These are phyloP conservation scores for Acanthamoeba culbertsoni DNA, from an alignment of 208 protist species.

Conservation along the genomic window DNA sequence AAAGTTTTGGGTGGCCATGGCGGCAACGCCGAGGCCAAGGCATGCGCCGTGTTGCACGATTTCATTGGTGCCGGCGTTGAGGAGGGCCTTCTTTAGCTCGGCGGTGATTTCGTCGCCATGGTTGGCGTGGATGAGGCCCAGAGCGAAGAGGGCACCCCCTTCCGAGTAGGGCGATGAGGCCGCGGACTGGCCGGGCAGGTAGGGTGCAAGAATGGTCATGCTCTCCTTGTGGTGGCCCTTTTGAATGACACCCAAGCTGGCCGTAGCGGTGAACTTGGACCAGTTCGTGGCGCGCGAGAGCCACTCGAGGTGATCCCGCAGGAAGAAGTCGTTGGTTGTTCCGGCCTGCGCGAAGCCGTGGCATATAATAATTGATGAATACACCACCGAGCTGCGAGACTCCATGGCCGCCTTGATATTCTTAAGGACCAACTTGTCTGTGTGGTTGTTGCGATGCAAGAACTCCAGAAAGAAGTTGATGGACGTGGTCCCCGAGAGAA, in stretches of 20 bases:
- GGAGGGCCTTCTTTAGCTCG: conserved; percentile 84
- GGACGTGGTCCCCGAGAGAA: conserved; percentile 87
- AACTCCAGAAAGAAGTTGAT: conserved; percentile 95
- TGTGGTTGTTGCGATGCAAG: conserved; percentile 92
- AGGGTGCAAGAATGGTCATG: conserved; percentile 44
- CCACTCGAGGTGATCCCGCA: conserved; percentile 97
- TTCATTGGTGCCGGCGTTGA: conserved; percentile 79
- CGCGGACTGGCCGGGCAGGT: neutral
- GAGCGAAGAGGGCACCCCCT: conserved; percentile 96
- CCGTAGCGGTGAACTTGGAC: conserved; percentile 96
- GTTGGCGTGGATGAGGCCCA: conserved; percentile 97
- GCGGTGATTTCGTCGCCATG: conserved; percentile 86
- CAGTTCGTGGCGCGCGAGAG: conserved; percentile 94
- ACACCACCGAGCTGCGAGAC: conserved; percentile 82
- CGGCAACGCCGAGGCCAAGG: conserved; percentile 91
- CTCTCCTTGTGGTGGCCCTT: conserved; percentile 64
- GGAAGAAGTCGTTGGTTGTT: conserved; percentile 97
- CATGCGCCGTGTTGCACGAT: conserved; percentile 97
- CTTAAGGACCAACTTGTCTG: conserved; percentile 93
- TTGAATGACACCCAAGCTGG: conserved; percentile 96
- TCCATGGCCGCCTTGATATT: conserved; percentile 90
- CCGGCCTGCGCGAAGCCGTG: conserved; percentile 97
- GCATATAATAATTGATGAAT: conserved; percentile 94
- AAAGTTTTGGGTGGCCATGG: conserved; percentile 77
- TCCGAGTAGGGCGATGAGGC: conserved; percentile 91